A percentile compares a stretch with the other conserved stretches of the same genome.
phyloP scores from a whole-genome alignment of 1,284 basidiomycete genomes.

The Malassezia psittaci region DNA sequence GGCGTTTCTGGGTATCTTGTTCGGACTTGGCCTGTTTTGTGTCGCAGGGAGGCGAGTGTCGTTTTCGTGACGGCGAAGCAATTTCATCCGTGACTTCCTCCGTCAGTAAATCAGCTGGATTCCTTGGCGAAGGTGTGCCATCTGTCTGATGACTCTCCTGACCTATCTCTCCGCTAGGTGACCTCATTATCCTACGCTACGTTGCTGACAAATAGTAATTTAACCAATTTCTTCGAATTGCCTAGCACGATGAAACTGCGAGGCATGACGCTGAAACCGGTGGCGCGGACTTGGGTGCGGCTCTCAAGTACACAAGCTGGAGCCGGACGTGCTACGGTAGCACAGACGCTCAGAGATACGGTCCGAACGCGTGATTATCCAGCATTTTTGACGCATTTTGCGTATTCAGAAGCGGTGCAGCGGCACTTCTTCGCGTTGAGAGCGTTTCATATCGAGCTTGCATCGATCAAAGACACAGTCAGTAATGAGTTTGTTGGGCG shows the following conservation, averaged over 20 bases:
- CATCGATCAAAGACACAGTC: constrained; percentile 35
- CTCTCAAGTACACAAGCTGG: background rate
- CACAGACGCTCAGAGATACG: background rate
- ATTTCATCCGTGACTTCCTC: too few species aligned
- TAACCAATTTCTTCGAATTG: too few species aligned
- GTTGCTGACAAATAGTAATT: too few species aligned
- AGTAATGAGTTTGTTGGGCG: constrained; percentile 42
- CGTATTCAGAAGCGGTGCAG: constrained; percentile 33
- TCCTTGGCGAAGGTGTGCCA: too few species aligned
- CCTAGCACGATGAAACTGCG: too few species aligned
- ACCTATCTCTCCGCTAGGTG: too few species aligned
- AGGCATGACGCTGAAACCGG: too few species aligned
- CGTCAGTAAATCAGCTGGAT: too few species aligned
- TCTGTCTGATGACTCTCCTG: too few species aligned
- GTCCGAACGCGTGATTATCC: constrained; percentile 28
- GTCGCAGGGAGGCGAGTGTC: too few species aligned
- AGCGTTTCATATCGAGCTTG: constrained; percentile 40
- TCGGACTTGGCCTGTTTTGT: background rate
- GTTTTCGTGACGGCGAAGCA: too few species aligned
- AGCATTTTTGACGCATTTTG: constrained; percentile 37
- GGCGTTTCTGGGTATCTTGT: background rate
- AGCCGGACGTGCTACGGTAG: background rate
- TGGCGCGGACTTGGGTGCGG: background rate
- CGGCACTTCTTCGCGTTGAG: constrained; percentile 41
- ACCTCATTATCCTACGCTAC: too few species aligned